These are phyloP conservation scores for Fagopyrum tataricum DNA, from an alignment of 148 eudicot genomes.

Conservation along the genomic window DNA sequence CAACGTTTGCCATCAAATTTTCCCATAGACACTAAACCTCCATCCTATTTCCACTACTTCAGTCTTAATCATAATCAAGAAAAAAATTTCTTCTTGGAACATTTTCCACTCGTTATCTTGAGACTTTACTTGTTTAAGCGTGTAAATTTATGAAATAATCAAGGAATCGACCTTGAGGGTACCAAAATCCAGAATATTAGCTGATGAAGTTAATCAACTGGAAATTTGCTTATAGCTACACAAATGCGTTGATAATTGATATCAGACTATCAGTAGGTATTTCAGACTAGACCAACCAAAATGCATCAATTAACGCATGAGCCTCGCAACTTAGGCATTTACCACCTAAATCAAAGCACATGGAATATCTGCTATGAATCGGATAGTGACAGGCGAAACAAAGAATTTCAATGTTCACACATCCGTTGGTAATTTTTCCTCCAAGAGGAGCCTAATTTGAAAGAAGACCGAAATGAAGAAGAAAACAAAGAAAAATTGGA, in stretches of 20 bases:
- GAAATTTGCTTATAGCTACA: neutral
- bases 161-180: neutral
- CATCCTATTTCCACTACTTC: no score
- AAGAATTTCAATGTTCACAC: neutral
- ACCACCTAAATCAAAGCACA: neutral
- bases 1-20: neutral
- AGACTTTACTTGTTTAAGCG: neutral
- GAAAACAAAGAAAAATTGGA: neutral
- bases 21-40: no score
- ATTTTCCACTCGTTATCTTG: neutral
- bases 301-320: neutral
- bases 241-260: neutral
- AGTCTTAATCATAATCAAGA: no score
- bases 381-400: neutral
- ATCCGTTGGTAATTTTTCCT: neutral
- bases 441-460: neutral
- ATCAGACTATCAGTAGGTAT: neutral
- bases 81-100: neutral
- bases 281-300: conserved; percentile 3
- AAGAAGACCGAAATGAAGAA: neutral
- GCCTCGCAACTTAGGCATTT: neutral
- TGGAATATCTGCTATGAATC: neutral
- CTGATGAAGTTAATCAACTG: neutral
- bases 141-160: neutral
- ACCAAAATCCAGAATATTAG: neutral